A percentile compares a stretch with the other conserved stretches of the same genome.
Evolutionary conservation across 2,329 filamentous ascomycete genomes (phyloP).

Genomic region (Trichoderma atrobrunneum): DNA sequence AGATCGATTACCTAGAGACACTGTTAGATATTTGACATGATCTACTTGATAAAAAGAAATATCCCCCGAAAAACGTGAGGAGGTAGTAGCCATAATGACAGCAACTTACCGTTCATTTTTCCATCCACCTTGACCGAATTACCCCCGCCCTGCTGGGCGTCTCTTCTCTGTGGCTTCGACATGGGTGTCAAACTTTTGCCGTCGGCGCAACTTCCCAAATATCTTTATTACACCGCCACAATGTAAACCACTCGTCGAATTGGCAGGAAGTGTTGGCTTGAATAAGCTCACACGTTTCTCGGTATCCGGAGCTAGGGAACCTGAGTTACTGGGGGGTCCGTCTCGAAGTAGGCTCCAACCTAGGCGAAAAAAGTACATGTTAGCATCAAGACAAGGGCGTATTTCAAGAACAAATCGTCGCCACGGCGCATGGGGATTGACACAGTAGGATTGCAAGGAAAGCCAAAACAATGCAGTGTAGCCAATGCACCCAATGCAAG

Average conservation of each 20-base stretch:
- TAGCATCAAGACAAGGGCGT: neutral
- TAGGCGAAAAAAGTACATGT: neutral
- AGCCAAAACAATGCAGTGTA: neutral
- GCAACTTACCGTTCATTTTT: constrained; percentile 38
- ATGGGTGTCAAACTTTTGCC: constrained; percentile 30
- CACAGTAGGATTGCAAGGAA: neutral
- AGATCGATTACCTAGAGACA: constrained; percentile 56
- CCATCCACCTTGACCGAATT: constrained; percentile 30
- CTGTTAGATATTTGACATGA: neutral
- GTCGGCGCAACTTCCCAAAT: constrained; percentile 27
- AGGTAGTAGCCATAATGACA: constrained; percentile 9
- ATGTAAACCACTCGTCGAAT: constrained; percentile 26
- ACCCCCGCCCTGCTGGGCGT: constrained; percentile 35
- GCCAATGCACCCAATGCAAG: neutral
- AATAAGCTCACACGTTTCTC: neutral
- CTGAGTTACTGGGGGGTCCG: neutral
- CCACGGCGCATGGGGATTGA: neutral
- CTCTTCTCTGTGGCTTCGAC: constrained; percentile 37
- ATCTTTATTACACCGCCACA: constrained; percentile 24
- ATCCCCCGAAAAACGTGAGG: neutral
- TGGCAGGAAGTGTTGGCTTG: neutral
- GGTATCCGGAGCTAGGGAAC: neutral
- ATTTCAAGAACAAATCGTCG: neutral
- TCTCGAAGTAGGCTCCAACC: neutral
- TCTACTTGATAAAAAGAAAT: neutral